Evolutionary conservation across 148 eudicot species (phyloP).

Genomic region (Tetragonia tetragonoides): DNA sequence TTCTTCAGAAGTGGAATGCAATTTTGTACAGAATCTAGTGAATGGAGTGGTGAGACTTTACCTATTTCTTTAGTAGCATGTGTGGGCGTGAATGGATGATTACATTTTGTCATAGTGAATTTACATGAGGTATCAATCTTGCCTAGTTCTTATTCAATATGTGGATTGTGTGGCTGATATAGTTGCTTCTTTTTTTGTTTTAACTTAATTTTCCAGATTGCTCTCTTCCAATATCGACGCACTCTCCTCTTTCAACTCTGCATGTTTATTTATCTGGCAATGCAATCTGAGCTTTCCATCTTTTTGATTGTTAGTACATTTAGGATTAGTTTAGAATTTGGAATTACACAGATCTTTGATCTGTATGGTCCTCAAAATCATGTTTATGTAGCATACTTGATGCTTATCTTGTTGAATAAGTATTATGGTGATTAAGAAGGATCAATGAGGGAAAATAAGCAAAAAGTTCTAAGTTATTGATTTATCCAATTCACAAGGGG

Average conservation of each 20-base stretch:
- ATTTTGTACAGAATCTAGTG: background rate
- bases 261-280: background rate
- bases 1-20: background rate
- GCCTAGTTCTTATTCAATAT: background rate
- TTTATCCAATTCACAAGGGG: background rate
- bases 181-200: background rate
- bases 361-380: background rate
- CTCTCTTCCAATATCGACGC: background rate
- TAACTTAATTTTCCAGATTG: background rate
- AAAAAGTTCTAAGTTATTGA: background rate
- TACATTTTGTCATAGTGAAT: background rate
- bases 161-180: background rate
- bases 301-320: background rate
- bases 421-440: background rate
- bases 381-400: background rate
- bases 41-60: background rate
- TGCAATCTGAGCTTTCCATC: background rate
- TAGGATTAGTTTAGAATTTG: background rate
- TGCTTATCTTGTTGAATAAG: background rate
- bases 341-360: background rate
- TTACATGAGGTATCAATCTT: background rate
- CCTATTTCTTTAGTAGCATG: background rate
- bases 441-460: background rate
- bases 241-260: background rate
- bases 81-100: background rate